Percentiles rank a stretch among this genome's conserved stretches.
These are phyloP conservation scores for Stemphylium lycopersici DNA, from an alignment of 2,329 filamentous ascomycete species.

Conservation along the genomic window DNA sequence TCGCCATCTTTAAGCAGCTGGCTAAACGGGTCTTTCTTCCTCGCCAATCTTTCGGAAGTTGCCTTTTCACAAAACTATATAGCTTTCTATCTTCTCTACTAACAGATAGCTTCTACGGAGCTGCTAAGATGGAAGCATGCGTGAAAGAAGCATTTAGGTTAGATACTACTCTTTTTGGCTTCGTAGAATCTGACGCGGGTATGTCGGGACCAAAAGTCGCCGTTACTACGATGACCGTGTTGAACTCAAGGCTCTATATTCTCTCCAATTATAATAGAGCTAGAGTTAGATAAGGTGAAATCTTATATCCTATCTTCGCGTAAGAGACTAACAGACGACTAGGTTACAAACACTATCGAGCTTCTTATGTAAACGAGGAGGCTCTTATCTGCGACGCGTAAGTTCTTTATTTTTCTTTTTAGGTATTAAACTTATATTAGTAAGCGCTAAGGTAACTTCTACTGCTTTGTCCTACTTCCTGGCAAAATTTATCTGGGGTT, in stretches of 20 bases:
- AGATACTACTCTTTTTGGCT: slow-evolving; percentile 15
- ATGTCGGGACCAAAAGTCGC: slow-evolving; percentile 16
- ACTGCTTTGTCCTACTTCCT: slow-evolving; percentile 19
- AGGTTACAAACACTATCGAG: slow-evolving; percentile 20
- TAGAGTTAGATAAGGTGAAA: slow-evolving; percentile 9
- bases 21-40: slow-evolving; percentile 11
- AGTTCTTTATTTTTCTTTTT: background rate
- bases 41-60: background rate
- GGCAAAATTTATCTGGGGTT: slow-evolving; percentile 19
- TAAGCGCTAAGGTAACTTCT: slow-evolving; percentile 20
- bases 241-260: slow-evolving; percentile 12
- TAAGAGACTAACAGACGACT: background rate
- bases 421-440: background rate
- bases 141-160: slow-evolving; percentile 14
- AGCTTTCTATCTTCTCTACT: slow-evolving; percentile 38
- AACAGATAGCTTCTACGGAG: slow-evolving; percentile 21
- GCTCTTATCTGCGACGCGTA: slow-evolving; percentile 16
- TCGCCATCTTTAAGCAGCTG: slow-evolving; percentile 16
- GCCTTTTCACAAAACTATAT: slow-evolving; percentile 20
- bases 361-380: slow-evolving; percentile 12
- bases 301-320: background rate
- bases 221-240: slow-evolving; percentile 21
- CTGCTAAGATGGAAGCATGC: slow-evolving; percentile 47
- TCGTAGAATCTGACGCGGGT: background rate
- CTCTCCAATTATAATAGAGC: slow-evolving; percentile 25